Conservation (phyloP, 352 stramenopile genomes). For the Phytophthora ohioensis region DNA sequence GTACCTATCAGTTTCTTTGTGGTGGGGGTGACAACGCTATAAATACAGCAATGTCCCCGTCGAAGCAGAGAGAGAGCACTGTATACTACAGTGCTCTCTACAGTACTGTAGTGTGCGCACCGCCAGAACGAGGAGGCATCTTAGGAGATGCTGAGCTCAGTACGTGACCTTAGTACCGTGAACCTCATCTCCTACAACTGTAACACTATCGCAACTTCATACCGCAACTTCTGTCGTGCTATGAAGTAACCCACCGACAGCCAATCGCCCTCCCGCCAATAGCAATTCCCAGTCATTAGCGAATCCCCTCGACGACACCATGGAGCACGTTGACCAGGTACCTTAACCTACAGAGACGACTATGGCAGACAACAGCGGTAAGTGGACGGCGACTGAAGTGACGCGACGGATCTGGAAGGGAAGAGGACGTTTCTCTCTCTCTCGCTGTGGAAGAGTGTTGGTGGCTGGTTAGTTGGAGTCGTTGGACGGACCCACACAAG, state of each 20-base stretch:
- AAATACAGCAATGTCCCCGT: no score
- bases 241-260: conserved; percentile 29
- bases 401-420: conserved; percentile 10
- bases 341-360: not conserved
- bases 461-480: conserved; percentile 11
- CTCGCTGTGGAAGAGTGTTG: conserved; percentile 29
- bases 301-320: conserved; percentile 66
- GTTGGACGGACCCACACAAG: not conserved
- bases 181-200: conserved; percentile 11
- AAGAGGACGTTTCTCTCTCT: conserved; percentile 2
- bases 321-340: conserved; percentile 90
- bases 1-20: no score
- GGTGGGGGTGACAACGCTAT: no score
- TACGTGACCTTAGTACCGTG: not conserved
- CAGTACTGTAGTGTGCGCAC: no score
- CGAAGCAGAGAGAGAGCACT: no score
- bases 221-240: not conserved
- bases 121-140: no score
- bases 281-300: conserved; percentile 18
- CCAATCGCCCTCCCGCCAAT: conserved; percentile 22
- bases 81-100: no score
- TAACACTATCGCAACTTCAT: conserved; percentile 19
- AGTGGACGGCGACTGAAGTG: conserved; percentile 10
- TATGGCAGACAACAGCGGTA: conserved; percentile 13
- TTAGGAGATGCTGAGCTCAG: no score